phyloP scores from a whole-genome alignment of 495 filamentous ascomycete genomes.

The Lophium mytilinum region DNA sequence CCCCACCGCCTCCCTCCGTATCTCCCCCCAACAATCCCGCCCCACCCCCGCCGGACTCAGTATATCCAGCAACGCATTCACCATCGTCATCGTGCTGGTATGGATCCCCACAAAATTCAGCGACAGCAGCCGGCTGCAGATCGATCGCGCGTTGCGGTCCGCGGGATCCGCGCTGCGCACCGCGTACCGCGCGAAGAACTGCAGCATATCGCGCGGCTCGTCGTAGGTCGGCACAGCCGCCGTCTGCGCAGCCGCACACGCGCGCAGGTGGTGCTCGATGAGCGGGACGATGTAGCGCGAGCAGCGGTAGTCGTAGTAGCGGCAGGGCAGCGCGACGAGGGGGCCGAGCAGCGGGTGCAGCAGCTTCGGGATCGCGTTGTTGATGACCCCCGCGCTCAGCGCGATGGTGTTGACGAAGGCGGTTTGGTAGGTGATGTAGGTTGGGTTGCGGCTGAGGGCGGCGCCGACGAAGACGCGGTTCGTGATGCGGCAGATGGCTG shows the following conservation, averaged over 20 bases:
- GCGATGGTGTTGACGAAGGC: constrained; percentile 1
- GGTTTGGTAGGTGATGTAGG: background rate
- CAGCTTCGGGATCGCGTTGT: background rate
- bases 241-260: background rate
- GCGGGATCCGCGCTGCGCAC: background rate
- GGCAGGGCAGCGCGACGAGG: constrained; percentile 5
- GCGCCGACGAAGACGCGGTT: constrained; percentile 27
- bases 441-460: constrained; percentile 11
- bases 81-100: constrained; percentile 11
- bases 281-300: background rate
- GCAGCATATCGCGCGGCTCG: background rate
- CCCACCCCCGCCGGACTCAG: background rate
- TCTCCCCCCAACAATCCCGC: background rate
- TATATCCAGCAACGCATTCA: constrained; percentile 14
- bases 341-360: background rate
- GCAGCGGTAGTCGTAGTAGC: background rate
- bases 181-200: background rate
- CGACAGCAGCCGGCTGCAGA: background rate
- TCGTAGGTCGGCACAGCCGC: background rate
- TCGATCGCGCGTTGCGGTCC: background rate
- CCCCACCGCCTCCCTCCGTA: background rate
- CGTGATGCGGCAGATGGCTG: constrained; percentile 27
- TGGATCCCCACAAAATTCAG: constrained; percentile 21
- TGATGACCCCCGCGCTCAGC: background rate
- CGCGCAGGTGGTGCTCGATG: background rate